Evolutionary conservation across 805 yeast species (phyloP).

Genomic region (Candida maris): DNA sequence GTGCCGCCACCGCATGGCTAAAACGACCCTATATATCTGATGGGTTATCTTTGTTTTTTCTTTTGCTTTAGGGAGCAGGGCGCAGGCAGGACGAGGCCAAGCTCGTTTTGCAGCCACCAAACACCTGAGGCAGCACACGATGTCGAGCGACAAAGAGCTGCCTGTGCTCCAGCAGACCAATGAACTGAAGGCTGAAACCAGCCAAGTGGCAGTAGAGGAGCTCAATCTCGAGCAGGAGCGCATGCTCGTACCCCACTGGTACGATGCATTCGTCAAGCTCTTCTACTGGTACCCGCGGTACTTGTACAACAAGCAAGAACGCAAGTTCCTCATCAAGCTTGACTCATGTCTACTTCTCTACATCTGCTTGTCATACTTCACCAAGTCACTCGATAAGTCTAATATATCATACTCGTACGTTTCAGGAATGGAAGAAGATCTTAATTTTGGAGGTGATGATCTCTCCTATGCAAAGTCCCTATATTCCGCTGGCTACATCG

Average conservation of each 20-base stretch:
- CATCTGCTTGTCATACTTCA: conserved; percentile 57
- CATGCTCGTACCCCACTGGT: conserved; percentile 43
- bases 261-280: conserved; percentile 53
- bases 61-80: too few relatives aligned
- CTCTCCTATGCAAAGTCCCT: conserved; percentile 31
- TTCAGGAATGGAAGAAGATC: conserved; percentile 55
- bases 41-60: too few relatives aligned
- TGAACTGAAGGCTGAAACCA: conserved; percentile 2
- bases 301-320: conserved; percentile 27
- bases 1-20: too few relatives aligned
- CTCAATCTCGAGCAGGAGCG: conserved; percentile 31
- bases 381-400: conserved; percentile 59
- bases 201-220: conserved; percentile 12
- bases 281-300: conserved; percentile 39
- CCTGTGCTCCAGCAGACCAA: conserved; percentile 1
- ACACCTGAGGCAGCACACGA: too few relatives aligned
- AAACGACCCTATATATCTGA: too few relatives aligned
- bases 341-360: conserved; percentile 50
- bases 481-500: conserved; percentile 34
- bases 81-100: too few relatives aligned
- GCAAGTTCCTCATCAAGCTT: conserved; percentile 46
- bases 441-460: conserved; percentile 53
- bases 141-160: too few relatives aligned
- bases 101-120: too few relatives aligned
- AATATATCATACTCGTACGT: conserved; percentile 65